Percentiles rank a stretch among this genome's conserved stretches.
Evolutionary conservation across 2,329 filamentous ascomycete genomes (phyloP).

Genomic region (Pestalotiopsis sp.): DNA sequence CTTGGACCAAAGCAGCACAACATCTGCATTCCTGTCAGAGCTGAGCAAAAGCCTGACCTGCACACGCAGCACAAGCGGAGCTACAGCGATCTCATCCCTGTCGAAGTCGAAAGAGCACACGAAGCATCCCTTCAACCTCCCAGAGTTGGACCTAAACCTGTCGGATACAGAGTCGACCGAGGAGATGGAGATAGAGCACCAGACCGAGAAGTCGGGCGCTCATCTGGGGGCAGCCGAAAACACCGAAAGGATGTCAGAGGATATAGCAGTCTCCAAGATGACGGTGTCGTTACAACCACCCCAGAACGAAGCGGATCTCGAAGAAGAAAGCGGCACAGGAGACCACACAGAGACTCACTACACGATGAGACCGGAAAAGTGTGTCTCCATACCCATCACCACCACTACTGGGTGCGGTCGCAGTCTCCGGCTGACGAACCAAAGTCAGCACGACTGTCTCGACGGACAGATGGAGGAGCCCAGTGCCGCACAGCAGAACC

Average conservation of each 20-base stretch:
- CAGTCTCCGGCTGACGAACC: constrained; percentile 18
- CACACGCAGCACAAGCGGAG: constrained; percentile 23
- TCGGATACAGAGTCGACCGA: constrained; percentile 18
- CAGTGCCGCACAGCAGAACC: constrained; percentile 15
- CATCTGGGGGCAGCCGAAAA: neutral
- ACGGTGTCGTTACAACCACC: neutral
- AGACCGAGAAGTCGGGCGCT: neutral
- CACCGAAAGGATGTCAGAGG: neutral
- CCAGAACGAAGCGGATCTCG: constrained; percentile 11
- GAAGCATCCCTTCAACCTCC: constrained; percentile 30
- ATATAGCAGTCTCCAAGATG: neutral
- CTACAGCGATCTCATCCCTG: constrained; percentile 42
- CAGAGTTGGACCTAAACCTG: constrained; percentile 28
- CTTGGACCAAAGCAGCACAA: constrained; percentile 15
- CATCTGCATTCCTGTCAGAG: constrained; percentile 17
- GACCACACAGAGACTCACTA: constrained; percentile 13
- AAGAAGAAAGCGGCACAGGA: constrained; percentile 5
- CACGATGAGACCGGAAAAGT: constrained; percentile 27
- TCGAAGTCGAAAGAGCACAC: constrained; percentile 32
- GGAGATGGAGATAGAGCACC: neutral
- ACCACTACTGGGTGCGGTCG: constrained; percentile 61
- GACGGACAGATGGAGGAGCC: constrained; percentile 5
- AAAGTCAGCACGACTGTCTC: neutral
- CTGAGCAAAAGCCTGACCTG: constrained; percentile 12
- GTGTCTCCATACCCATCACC: constrained; percentile 62